Percentiles rank a stretch among this genome's conserved stretches.
phyloP scores from a whole-genome alignment of 2,329 filamentous ascomycete genomes.

The Aspergillus fructus region DNA sequence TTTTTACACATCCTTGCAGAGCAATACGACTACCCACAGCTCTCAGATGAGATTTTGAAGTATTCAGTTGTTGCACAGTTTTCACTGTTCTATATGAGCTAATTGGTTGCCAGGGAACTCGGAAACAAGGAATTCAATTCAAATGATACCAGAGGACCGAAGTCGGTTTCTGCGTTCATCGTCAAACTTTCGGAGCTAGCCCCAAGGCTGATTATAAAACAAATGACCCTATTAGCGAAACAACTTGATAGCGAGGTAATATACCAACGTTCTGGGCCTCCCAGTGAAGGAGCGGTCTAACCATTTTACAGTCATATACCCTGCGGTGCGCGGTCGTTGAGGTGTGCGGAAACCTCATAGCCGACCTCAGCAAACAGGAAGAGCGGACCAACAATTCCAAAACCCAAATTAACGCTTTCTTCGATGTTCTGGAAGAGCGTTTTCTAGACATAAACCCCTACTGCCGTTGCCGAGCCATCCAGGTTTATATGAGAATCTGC shows the following conservation, averaged over 20 bases:
- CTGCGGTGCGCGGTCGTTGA: slow-evolving; percentile 92
- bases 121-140: slow-evolving; percentile 98
- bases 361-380: slow-evolving; percentile 84
- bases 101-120: slow-evolving; percentile 62
- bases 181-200: slow-evolving; percentile 89
- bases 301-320: slow-evolving; percentile 70
- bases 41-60: slow-evolving; percentile 86
- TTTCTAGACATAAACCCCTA: slow-evolving; percentile 98
- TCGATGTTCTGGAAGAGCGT: slow-evolving; percentile 92
- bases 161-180: slow-evolving; percentile 93
- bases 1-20: slow-evolving; percentile 94
- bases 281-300: neutral
- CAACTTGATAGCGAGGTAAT: slow-evolving; percentile 86
- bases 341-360: slow-evolving; percentile 93
- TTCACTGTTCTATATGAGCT: slow-evolving; percentile 14
- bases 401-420: slow-evolving; percentile 93
- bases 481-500: slow-evolving; percentile 89
- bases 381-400: slow-evolving; percentile 91
- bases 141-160: slow-evolving; percentile 91
- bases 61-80: slow-evolving; percentile 19
- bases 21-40: slow-evolving; percentile 95
- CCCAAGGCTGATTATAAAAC: slow-evolving; percentile 90
- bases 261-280: neutral
- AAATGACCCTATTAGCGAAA: slow-evolving; percentile 93
- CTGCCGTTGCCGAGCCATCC: slow-evolving; percentile 84